Conservation (phyloP, 306 rosid species). For the Pterocarpus santalinus region DNA sequence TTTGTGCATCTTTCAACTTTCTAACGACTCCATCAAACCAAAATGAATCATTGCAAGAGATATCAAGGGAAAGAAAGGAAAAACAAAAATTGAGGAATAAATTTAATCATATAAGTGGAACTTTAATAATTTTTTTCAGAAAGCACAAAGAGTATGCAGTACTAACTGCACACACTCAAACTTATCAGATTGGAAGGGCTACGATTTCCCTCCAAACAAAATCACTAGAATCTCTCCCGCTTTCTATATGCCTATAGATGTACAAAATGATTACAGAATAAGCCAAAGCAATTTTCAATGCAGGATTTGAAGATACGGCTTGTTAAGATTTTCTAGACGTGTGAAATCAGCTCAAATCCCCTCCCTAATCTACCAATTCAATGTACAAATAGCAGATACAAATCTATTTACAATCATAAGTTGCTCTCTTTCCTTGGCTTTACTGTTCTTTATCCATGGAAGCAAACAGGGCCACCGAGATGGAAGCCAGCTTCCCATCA, state of each 20-base stretch:
- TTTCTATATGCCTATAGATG: conserved; percentile 47
- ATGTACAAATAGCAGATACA: conserved; percentile 35
- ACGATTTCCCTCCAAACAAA: conserved; percentile 57
- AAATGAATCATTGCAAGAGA: conserved; percentile 4
- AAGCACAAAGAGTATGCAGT: conserved; percentile 39
- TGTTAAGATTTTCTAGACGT: conserved; percentile 41
- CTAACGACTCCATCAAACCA: not conserved
- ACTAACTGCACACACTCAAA: conserved; percentile 38
- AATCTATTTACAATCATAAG: conserved; percentile 48
- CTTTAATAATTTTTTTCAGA: conserved; percentile 36
- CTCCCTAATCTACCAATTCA: conserved; percentile 22
- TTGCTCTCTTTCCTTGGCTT: conserved; percentile 36
- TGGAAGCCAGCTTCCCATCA: conserved; percentile 54
- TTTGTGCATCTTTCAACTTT: conserved; percentile 15
- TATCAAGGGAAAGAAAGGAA: not conserved
- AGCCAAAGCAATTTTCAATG: conserved; percentile 68
- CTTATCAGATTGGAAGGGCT: conserved; percentile 56
- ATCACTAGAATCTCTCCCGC: conserved; percentile 49
- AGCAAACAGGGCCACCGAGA: conserved; percentile 67
- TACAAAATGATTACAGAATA: conserved; percentile 58
- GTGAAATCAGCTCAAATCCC: conserved; percentile 48
- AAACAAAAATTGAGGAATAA: conserved; percentile 17
- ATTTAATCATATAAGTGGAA: not conserved
- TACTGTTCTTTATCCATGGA: conserved; percentile 39
- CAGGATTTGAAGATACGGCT: conserved; percentile 72